Base-by-base conservation (phyloP, 2,329 filamentous ascomycete species). In the Alternaria sp. region DNA sequence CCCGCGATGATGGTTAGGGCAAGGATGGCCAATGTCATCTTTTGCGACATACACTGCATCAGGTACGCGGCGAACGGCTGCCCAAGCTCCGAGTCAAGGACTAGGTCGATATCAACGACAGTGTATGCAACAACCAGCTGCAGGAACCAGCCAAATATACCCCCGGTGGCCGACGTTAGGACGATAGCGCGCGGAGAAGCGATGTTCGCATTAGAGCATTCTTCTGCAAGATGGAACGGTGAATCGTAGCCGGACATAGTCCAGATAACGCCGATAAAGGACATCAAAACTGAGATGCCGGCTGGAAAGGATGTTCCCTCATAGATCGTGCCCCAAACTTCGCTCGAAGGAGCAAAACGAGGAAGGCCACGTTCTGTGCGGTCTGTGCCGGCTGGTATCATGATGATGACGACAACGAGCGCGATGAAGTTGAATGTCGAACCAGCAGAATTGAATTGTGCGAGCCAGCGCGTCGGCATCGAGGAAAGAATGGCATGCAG, bases 51-150 rank as follows among this genome's bases (percentile, higher is more conserved):
- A 46, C 89, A 84, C 72, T 92, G 89, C 52, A 90, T 82, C 16
- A 91, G 82, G 66, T 91, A 91, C 3, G 89, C 88, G 3, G 89
- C 90, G 81, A 89, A 92, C 0, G 90, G 90, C 74, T 92, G 89
- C 6, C 89, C 89, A 4, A 91, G 81, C 11, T 88, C 84, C 3
- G 87, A 89, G 16, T 84, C 78, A 14, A 92, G 80, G 1, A 87
- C 86, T 2, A 74, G 82, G 0, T 81, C 78, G 62, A 92, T 89
- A 70, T 89, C 86, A 48, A 87, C 82, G 30, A 92, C 87, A 0
- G 90, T 92, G 75, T 92, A 92, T 0, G 89, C 89, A 49, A 91
- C 88, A 0, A 92, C 87, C 10, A 92, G 81, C 73, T 92, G 90
- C n/a, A 93, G 78, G 67, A 90, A 87, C 87, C 90, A 93, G 46